Evolutionary conservation across 75 land plant genomes (phyloP).

Genomic region (Cryptomeria japonica): DNA sequence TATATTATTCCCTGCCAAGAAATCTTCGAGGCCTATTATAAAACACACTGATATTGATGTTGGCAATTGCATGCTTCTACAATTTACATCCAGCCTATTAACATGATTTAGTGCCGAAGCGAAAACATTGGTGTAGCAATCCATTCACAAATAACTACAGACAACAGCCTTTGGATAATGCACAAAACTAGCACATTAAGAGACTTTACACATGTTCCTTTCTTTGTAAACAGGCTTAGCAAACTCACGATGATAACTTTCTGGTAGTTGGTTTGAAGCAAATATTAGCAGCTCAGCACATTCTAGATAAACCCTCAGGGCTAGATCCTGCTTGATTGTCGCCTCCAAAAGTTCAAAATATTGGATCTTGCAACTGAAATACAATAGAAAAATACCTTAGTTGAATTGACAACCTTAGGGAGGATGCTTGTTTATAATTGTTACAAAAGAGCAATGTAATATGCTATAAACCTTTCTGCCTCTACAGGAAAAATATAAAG

Average conservation of each 20-base stretch:
- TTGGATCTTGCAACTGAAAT: conserved; percentile 24
- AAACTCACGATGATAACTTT: conserved; percentile 30
- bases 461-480: conserved; percentile 22
- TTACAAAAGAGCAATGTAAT: neutral
- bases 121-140: neutral
- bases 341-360: conserved; percentile 22
- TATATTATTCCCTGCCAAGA: neutral
- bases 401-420: neutral
- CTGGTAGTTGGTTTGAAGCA: conserved; percentile 27
- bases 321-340: conserved; percentile 28
- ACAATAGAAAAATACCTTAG: neutral
- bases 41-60: neutral
- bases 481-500: conserved; percentile 32
- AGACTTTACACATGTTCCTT: neutral
- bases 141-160: neutral
- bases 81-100: neutral
- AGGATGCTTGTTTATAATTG: neutral
- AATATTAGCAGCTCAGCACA: conserved; percentile 37
- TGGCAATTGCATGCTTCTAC: neutral
- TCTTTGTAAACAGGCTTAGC: neutral
- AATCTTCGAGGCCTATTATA: neutral
- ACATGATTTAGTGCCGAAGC: neutral
- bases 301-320: conserved; percentile 27
- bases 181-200: neutral
- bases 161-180: neutral